Base-by-base conservation (phyloP, 2,329 filamentous ascomycete species). In the Cladosporium sp. region DNA sequence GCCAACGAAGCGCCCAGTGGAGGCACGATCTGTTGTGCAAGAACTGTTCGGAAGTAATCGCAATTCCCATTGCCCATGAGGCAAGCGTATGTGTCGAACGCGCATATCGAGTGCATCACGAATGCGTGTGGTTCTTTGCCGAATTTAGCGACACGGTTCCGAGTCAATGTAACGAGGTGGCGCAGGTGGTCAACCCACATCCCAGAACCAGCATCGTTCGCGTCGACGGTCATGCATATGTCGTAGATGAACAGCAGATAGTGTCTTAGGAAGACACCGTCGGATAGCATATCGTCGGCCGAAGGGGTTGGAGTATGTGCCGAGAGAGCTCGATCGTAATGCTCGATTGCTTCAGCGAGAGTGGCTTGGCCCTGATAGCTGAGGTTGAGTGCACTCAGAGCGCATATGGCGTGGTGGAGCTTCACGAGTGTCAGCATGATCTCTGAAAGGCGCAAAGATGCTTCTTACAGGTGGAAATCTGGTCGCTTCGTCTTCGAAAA, bases 351-450 rank as follows among this genome's bases (percentile, higher is more conserved):
- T 68, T 83, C 80, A 65, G 85, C 77, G 61, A 80, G 78, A 8
- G 72, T 71, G 30, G 78, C 77, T 30, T 77, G 79, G 34, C 81
- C 79, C 68, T 78, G 80, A 61, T 81, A 79, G 25, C 80, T 79
- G 51, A 85, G 76, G 69, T 83, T 84, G 51, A 86, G 78, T 21
- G 83, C 83, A 26, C 83, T 83, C n/a, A 87, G 74, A 5, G 85
- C 84, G 77, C 85, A 85, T 68, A 87, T 85, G 8, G 85, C 84
- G 71, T 86, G 82, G 58, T 83, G 82, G 63, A 87, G 79, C 84
- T 85, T 60, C 63, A 28, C 7, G 39, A 51, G 28, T 58, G 65
- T 67, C 30, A 66, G 63, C 54, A 58, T 14, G 16, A 66, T 63
- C 30, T 23, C 2, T 5, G 23, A 21, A 21, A 32, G 1, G 26